Base-by-base conservation (phyloP, 257 asterid genomes). In the Striga asiatica region DNA sequence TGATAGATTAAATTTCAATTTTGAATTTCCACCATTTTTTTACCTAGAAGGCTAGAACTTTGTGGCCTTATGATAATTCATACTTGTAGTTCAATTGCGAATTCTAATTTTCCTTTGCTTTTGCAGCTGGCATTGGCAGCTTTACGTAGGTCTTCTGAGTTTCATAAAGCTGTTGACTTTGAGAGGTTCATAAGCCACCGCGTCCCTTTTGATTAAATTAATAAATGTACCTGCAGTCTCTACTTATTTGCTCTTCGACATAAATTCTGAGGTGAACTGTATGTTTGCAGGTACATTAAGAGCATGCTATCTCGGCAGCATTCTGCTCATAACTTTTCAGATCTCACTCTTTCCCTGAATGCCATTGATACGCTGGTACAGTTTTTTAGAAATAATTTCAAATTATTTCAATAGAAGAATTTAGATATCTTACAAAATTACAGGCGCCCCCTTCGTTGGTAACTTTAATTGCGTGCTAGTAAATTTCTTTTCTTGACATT, bases 91-190 rank as follows among this genome's bases (percentile, higher is more conserved):
- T 16, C 48, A 8, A 41, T 19, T 45, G 50, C 23, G 21, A 45
- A 28, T 49, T 13, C 21, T 23, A 25, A 41, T 52, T 51, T 43
- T 18, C 29, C 18, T 32, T 62, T 49, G 21, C 48, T 41, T 45
- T 45, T 75, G 78, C 78, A 91, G 98, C 83, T 91, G 71, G 95
- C 96, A 54, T 62, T 91, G 78, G 68, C 94, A 70, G 92, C 96
- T 54, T 54, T 91, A 64, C 85, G 81, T 31, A 75, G 88, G 79
- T 58, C 94, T 31, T 70, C 68, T 39, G 76, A 27, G 56, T 49
- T 64, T 63, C 81, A 70, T 56, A 70, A 68, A 52, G 53, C 71
- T 55, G 47, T 78, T 1, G 95, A 91, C 60, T 80, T 45, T 7
- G 94, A 91, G 69, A 87, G 96, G 98, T 91, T 50, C 49, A 58